phyloP scores from a whole-genome alignment of 2,329 filamentous ascomycete species.

The Xylariaceae sp. region DNA sequence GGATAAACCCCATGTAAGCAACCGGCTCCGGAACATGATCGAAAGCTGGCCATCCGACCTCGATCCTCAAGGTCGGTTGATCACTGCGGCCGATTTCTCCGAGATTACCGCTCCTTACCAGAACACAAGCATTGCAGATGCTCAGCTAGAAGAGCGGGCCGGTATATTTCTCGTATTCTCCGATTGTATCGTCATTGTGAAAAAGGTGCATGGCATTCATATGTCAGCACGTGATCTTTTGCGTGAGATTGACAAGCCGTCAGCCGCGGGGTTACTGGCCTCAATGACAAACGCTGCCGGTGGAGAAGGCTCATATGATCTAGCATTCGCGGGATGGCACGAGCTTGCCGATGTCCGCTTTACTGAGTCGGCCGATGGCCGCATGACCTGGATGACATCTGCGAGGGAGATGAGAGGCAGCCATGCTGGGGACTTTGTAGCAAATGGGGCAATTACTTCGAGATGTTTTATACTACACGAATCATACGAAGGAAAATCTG shows the following conservation, averaged over 20 bases:
- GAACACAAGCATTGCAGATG: conserved; percentile 38
- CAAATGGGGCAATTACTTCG: conserved; percentile 52
- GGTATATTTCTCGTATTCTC: conserved; percentile 82
- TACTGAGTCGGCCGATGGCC: conserved; percentile 63
- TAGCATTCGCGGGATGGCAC: conserved; percentile 72
- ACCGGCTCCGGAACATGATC: conserved; percentile 70
- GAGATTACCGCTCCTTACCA: conserved; percentile 72
- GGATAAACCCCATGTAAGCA: conserved; percentile 69
- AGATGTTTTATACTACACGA: conserved; percentile 70
- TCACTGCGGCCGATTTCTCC: conserved; percentile 74
- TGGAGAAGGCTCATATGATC: conserved; percentile 61
- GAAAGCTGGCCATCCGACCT: conserved; percentile 71
- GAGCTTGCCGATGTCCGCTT: conserved; percentile 66
- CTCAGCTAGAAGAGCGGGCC: conserved; percentile 44
- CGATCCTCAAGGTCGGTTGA: conserved; percentile 70
- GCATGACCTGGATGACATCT: conserved; percentile 64
- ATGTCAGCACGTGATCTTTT: conserved; percentile 72
- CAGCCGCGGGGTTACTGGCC: conserved; percentile 57
- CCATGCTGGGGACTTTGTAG: conserved; percentile 45
- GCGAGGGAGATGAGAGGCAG: conserved; percentile 56
- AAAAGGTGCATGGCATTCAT: conserved; percentile 60
- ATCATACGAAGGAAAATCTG: conserved; percentile 71
- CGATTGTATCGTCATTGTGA: conserved; percentile 73
- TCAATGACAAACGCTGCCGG: conserved; percentile 61
- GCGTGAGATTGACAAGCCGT: conserved; percentile 80